phyloP scores from a whole-genome alignment of 441 rosid species.

The Theobroma grandiflorum region DNA sequence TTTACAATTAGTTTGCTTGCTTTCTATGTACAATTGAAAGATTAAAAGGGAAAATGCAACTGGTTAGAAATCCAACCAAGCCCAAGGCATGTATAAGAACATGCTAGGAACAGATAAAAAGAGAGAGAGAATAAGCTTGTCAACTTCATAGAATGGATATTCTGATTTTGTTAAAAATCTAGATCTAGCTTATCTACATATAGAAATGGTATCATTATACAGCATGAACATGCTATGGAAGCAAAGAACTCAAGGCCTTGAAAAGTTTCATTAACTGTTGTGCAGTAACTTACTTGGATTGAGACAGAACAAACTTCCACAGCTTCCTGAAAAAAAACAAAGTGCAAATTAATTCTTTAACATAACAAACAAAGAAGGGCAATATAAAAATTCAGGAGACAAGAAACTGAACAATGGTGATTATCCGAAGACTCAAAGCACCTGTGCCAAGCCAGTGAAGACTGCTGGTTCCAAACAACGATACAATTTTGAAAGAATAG shows the following conservation, averaged over 20 bases:
- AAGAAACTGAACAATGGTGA: conserved; percentile 30
- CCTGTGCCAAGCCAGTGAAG: conserved; percentile 99
- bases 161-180: neutral
- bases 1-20: conserved; percentile 85
- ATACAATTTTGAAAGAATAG: conserved; percentile 92
- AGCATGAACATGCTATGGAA: neutral
- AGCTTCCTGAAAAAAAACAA: conserved; percentile 75
- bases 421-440: conserved; percentile 38
- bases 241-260: conserved; percentile 8
- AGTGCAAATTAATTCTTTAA: conserved; percentile 30
- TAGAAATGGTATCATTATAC: neutral
- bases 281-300: conserved; percentile 75
- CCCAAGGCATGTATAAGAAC: neutral
- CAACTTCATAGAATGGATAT: conserved; percentile 15
- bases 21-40: conserved; percentile 59
- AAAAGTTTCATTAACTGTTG: conserved; percentile 9
- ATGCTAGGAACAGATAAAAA: conserved; percentile 7
- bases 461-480: conserved; percentile 86
- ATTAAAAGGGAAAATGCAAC: conserved; percentile 22
- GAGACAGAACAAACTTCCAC: conserved; percentile 92
- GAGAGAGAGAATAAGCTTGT: conserved; percentile 17
- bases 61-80: conserved; percentile 21
- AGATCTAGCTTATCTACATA: neutral
- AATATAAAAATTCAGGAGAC: conserved; percentile 23
- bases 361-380: conserved; percentile 25